Base-by-base conservation (phyloP, 2,329 filamentous ascomycete genomes). In the Cadophora luteo-olivacea region DNA sequence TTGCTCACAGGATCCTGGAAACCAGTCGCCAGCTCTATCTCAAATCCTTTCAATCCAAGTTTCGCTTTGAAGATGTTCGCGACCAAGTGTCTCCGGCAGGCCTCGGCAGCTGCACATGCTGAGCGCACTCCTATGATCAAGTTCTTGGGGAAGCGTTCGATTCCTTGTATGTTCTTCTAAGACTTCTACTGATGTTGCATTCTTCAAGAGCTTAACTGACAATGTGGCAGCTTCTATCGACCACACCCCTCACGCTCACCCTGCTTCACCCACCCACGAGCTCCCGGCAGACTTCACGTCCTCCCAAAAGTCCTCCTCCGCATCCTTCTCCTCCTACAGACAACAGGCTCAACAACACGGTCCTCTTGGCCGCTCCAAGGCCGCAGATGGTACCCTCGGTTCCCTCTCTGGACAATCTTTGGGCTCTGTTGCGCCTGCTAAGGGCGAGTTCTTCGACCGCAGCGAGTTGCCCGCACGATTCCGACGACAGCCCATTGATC, bases 381-480 rank as follows among this genome's bases (percentile, higher is more conserved):
- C 61, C 45, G 32, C 45, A 48, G 72, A 73, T 32, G 70, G 70
- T 24, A 70, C 63, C 32, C 64, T 78, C 36, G 77, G 77, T n/a
- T 74, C 77, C 22, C 65, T 73, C 51, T 74, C 78, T 70, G 94
- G 93, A 66, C 82, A 88, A 69, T 83, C 90, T 48, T 85, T 97
- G 12, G 94, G 95, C 58, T 82, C 92, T 14, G 84, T 98, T 70
- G 79, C 86, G 73, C 86, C 94, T 48, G 86, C 86, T 69, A 81
- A 88, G 76, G 95, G 95, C 74, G 84, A 93, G 80, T 93, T 86
- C 81, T 97, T 97, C 79, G 96, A 98, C 81, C 89, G 94, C 75
- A 92, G 89, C 75, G 92, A 99, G 82, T 89, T 99, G 29, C 95
- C 96, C 22, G 79, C 84, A 71, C 89, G 95, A 76, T 99, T 97